phyloP scores from a whole-genome alignment of 1,284 basidiomycete species.

The Rhodotorula sp. region DNA sequence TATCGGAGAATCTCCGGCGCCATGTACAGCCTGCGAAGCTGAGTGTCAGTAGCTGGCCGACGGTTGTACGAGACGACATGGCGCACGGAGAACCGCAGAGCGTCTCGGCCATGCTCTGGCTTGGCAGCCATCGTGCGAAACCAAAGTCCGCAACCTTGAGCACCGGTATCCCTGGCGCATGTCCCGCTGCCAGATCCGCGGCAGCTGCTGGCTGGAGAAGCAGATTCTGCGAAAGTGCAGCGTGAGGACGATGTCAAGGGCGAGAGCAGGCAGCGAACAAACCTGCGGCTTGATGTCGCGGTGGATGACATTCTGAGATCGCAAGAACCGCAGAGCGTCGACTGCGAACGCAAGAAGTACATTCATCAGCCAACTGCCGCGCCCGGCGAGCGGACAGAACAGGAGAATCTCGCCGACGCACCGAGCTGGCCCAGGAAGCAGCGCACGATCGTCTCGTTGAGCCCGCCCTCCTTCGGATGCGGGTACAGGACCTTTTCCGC shows the following conservation, averaged over 20 bases:
- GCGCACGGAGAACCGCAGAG: conserved; percentile 93
- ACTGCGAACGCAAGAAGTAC: too few species aligned
- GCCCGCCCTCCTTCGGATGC: conserved; percentile 84
- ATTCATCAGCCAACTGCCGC: too few species aligned
- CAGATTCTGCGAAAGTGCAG: conserved; percentile 65
- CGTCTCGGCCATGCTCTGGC: conserved; percentile 93
- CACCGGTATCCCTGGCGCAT: conserved; percentile 88
- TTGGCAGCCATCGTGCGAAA: conserved; percentile 89
- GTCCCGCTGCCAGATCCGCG: conserved; percentile 76
- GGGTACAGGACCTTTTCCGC: conserved; percentile 65
- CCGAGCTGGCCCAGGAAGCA: conserved; percentile 92
- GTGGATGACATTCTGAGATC: conserved; percentile 87
- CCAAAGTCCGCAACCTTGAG: conserved; percentile 98
- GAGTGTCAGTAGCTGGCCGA: too few species aligned
- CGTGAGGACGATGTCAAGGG: neutral
- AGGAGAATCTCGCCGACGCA: conserved; percentile 50
- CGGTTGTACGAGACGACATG: neutral
- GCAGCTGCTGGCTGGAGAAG: conserved; percentile 79
- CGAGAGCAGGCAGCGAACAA: conserved; percentile 26
- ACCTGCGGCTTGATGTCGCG: conserved; percentile 97
- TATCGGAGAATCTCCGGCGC: conserved; percentile 96
- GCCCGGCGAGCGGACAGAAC: too few species aligned
- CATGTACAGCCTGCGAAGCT: conserved; percentile 81
- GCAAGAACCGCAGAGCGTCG: conserved; percentile 87
- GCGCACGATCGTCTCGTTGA: conserved; percentile 86